Evolutionary conservation across 164 flowering plant genomes (phyloP).

Genomic region (Kalanchoe fedtschenkoi): DNA sequence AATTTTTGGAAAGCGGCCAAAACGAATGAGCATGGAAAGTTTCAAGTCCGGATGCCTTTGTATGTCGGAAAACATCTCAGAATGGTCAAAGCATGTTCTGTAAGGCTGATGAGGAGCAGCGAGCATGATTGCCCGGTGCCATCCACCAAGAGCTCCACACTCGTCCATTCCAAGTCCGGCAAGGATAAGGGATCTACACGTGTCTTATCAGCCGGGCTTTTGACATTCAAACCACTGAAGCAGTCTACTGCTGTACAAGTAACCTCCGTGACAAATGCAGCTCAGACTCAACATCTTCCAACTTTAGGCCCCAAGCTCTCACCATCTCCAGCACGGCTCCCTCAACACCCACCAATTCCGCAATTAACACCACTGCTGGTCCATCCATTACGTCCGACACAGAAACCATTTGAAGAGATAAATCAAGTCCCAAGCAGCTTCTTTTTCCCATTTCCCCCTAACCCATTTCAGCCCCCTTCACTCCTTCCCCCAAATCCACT

Average conservation of each 20-base stretch:
- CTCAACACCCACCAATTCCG: no score
- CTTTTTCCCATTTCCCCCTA: constrained; percentile 2
- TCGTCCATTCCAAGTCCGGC: constrained; percentile 48
- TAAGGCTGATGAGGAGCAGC: constrained; percentile 52
- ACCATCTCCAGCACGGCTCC: no score
- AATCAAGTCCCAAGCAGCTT: not conserved
- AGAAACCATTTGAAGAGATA: not conserved
- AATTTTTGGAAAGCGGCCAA: constrained; percentile 41
- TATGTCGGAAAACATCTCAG: constrained; percentile 47
- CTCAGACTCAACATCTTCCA: not conserved
- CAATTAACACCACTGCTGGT: not conserved
- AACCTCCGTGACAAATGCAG: not conserved
- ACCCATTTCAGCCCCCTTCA: constrained; percentile 6
- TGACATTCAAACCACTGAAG: not conserved
- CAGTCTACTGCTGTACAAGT: not conserved
- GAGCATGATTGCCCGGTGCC: constrained; percentile 67
- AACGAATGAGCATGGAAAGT: constrained; percentile 56
- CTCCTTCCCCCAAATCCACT: constrained; percentile 6
- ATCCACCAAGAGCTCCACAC: constrained; percentile 47
- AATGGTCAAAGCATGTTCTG: constrained; percentile 54
- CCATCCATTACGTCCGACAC: not conserved
- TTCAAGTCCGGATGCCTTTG: constrained; percentile 49
- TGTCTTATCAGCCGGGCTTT: constrained; percentile 32
- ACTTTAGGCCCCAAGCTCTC: no score
- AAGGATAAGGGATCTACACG: constrained; percentile 38